Conservation (phyloP, 352 stramenopile species). For the Globisporangium acanthophoron region DNA sequence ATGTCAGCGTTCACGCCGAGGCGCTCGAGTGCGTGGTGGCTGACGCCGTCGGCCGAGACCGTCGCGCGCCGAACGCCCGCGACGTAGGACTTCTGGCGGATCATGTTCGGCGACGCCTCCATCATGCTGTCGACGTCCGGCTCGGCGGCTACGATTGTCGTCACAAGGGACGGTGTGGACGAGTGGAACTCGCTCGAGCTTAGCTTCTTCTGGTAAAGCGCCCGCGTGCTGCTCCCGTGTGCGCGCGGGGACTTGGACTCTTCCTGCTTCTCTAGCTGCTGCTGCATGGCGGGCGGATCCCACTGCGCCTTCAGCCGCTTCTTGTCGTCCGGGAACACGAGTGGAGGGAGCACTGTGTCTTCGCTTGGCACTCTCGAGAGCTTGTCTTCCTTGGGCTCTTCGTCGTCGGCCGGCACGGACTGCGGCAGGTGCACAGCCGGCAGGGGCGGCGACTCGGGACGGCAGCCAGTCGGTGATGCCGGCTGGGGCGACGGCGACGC, state of each 20-base stretch:
- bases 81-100: slow-evolving; percentile 2
- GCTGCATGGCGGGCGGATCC: slow-evolving; percentile 7
- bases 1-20: slow-evolving; percentile 59
- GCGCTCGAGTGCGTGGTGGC: slow-evolving; percentile 41
- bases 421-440: neutral
- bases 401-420: slow-evolving; percentile 9
- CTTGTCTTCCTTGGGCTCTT: slow-evolving; percentile 4
- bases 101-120: slow-evolving; percentile 5
- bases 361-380: neutral
- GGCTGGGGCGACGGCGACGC: neutral
- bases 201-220: slow-evolving; percentile 10
- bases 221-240: neutral
- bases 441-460: neutral
- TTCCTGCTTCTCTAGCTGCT: neutral
- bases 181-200: slow-evolving; percentile 6
- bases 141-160: neutral
- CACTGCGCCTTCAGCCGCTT: slow-evolving; percentile 3
- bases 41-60: slow-evolving; percentile 26
- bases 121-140: neutral
- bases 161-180: slow-evolving; percentile 8
- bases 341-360: slow-evolving; percentile 7
- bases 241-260: neutral
- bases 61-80: slow-evolving; percentile 17
- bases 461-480: neutral
- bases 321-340: slow-evolving; percentile 12